Evolutionary conservation across 176 grass and related monocot genomes (phyloP), one percentile per base, ranked within the genome.

Genomic region (Pontederia paniculata): DNA sequence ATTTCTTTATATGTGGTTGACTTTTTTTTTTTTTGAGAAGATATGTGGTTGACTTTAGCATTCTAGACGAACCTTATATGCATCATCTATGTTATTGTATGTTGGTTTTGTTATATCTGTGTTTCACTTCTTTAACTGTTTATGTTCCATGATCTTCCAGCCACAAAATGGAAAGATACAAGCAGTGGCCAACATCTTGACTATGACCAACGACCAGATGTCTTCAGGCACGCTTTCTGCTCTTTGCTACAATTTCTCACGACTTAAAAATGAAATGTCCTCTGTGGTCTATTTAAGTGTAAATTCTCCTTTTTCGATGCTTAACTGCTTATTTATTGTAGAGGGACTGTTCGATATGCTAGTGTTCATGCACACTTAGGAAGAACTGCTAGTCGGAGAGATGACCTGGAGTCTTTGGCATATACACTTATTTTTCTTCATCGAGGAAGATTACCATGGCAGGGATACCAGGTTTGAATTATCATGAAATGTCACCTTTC

Each of bases 341-440:
- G 88, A 80, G 88, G 88, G 62, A 93, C 88, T 51, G 88, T 93
- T 50, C 77, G 88, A 67, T 93, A 93, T 71, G 88, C 88, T 48
- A 93, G 88, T 72, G 88, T 71, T 55, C 82, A 93, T 72, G 88
- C 88, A 51, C 88, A 93, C 80, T 73, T 93, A 69, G 88, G 88
- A 82, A 86, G 88, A 86, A 93, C 88, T 19, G 79, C 88, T 57
- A 93, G 88, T 42, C 79, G 88, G 59, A 86, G 88, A 70, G 88
- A 93, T 65, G 88, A 93, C 77, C 70, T 93, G 61, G 88, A 93
- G 71, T 93, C 88, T 22, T 73, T 93, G 28, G 88, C 79, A 53
- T 93, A 93, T 71, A 93, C 88, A 49, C 76, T 93, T 54, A 75
- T 93, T 74, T 93, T 93, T 74, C 88, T 93, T 53, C 88, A 93